phyloP scores from a whole-genome alignment of 352 stramenopile species.

The Phytopythium litorale region DNA sequence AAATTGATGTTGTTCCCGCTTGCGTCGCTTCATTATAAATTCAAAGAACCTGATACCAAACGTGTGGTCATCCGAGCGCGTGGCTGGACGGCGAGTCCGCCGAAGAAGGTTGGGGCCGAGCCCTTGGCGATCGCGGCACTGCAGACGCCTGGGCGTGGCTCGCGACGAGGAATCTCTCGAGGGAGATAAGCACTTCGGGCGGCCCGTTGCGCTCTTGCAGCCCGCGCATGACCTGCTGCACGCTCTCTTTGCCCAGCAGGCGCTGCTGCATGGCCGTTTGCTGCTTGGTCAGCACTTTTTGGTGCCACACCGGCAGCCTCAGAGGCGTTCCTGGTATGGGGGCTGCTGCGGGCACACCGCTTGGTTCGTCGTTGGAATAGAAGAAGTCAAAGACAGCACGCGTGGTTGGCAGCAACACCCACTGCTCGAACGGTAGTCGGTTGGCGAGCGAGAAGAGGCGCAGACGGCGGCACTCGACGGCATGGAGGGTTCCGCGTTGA shows the following conservation, averaged over 20 bases:
- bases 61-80: neutral
- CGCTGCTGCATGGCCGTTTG: slow-evolving; percentile 47
- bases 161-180: slow-evolving; percentile 51
- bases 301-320: slow-evolving; percentile 37
- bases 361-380: slow-evolving; percentile 7
- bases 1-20: neutral
- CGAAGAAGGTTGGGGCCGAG: neutral
- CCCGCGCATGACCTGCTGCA: slow-evolving; percentile 39
- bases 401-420: slow-evolving; percentile 30
- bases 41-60: neutral
- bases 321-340: neutral
- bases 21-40: neutral
- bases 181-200: slow-evolving; percentile 18
- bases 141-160: neutral
- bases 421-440: slow-evolving; percentile 43
- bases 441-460: slow-evolving; percentile 53
- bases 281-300: slow-evolving; percentile 35
- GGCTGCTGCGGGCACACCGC: neutral
- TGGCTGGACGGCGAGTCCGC: neutral
- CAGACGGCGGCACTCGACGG: slow-evolving; percentile 42
- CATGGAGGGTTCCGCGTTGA: slow-evolving; percentile 16
- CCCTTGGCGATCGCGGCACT: neutral
- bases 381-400: slow-evolving; percentile 43
- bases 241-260: slow-evolving; percentile 49
- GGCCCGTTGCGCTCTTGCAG: slow-evolving; percentile 37